Evolutionary conservation across 2,329 filamentous ascomycete genomes (phyloP), one percentile per base, ranked within the genome.

Genomic region (Acrocalymma vagum): DNA sequence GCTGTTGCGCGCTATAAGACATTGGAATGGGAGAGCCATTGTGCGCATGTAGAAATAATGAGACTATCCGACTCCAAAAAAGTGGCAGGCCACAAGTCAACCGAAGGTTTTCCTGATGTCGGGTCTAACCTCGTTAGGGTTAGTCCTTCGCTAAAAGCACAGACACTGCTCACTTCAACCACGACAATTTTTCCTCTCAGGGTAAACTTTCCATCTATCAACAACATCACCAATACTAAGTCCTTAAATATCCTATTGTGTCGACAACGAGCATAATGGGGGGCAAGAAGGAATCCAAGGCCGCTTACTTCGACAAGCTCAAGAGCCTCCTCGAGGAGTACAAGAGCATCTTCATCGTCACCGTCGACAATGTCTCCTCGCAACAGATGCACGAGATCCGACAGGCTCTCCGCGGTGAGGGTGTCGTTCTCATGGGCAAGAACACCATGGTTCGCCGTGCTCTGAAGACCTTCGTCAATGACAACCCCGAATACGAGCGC

Each of bases 311-410:
- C 84, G 93, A 96, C 78, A 97, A 97, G 91, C 91, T 99, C 77
- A 95, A 96, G 87, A 77, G 77, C 78, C 86, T 97, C 76, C 87
- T 99, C 76, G 90, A 97, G 82, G 87, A 91, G 76, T 97, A 95
- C 88, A 85, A 85, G 77, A 93, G 88, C 72, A 88, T 97, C 82
- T 97, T 99, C 90, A 92, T 99, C 77, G 92, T 96, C 77, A 85
- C 74, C 73, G 70, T 72, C 55, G 70, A 97, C 90, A 99, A 97
- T 99, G 94, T 99, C 86, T 90, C 87, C 78, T 99, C 94, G 66
- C 94, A 99, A 86, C 95, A 99, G 87, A 99, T 99, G 95, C 94
- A 99, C 90, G 94, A 99, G 86, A 97, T 99, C 78, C 89, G 94
- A 76, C 80, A 87, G 71, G 79, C 90, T 70, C 88, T 99, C 76